Evolutionary conservation across 2,329 filamentous ascomycete species (phyloP).

Genomic region (Amphichorda felina): DNA sequence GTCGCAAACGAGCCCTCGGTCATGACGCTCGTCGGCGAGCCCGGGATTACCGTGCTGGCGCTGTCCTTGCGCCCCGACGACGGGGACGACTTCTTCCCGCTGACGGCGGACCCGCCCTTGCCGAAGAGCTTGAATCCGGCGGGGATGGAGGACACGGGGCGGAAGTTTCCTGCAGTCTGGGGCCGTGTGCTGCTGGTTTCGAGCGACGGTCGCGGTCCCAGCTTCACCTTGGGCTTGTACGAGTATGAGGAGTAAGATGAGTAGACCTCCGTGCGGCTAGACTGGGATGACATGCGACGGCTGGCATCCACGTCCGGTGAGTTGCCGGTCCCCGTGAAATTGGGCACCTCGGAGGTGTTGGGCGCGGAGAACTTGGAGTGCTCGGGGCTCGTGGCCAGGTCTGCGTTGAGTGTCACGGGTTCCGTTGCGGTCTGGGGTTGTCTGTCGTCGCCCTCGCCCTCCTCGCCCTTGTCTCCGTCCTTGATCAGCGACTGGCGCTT

Average conservation of each 20-base stretch:
- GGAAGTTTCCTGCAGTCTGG: slow-evolving; percentile 48
- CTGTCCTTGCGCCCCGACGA: slow-evolving; percentile 2
- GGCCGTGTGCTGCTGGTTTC: slow-evolving; percentile 46
- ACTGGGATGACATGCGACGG: slow-evolving; percentile 38
- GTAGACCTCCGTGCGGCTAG: slow-evolving; percentile 37
- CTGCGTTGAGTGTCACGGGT: slow-evolving; percentile 37
- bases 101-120: slow-evolving; percentile 23
- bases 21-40: slow-evolving; percentile 21
- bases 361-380: slow-evolving; percentile 34
- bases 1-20: slow-evolving; percentile 20
- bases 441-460: slow-evolving; percentile 13
- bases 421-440: slow-evolving; percentile 25
- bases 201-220: slow-evolving; percentile 72
- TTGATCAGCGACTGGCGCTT: slow-evolving; percentile 47
- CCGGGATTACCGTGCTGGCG: slow-evolving; percentile 5
- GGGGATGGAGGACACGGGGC: slow-evolving; percentile 70
- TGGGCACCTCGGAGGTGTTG: slow-evolving; percentile 35
- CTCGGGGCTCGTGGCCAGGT: slow-evolving; percentile 37
- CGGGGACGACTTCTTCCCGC: slow-evolving; percentile 25
- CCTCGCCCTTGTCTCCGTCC: slow-evolving; percentile 17
- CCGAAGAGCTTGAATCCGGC: slow-evolving; percentile 63
- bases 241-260: slow-evolving; percentile 32
- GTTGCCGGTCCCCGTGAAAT: slow-evolving; percentile 28
- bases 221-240: slow-evolving; percentile 71
- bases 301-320: slow-evolving; percentile 21